These are phyloP conservation scores for Trichoderma brevicompactum DNA, from an alignment of 2,329 filamentous ascomycete genomes.

Conservation along the genomic window DNA sequence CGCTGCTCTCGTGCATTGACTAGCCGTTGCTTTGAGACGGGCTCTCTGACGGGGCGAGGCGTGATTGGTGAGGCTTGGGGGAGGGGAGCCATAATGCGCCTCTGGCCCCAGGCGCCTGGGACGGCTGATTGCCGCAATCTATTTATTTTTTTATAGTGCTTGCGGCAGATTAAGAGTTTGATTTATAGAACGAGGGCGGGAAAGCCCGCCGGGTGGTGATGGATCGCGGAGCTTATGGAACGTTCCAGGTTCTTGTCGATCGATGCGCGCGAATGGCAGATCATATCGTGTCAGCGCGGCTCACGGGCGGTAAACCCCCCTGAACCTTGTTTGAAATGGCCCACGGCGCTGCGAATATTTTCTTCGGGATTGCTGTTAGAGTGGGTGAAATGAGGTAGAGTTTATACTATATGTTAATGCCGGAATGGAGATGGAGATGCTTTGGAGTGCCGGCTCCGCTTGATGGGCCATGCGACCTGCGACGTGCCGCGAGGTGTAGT, in stretches of 20 bases:
- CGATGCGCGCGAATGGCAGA: neutral
- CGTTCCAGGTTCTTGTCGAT: neutral
- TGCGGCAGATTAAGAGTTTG: neutral
- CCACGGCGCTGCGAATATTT: no score
- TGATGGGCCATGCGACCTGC: neutral
- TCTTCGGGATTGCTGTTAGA: no score
- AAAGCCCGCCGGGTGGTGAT: neutral
- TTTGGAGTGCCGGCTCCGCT: slow-evolving; percentile 8
- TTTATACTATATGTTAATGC: no score
- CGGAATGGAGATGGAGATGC: neutral
- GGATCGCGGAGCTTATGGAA: neutral
- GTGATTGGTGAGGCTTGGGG: slow-evolving; percentile 19
- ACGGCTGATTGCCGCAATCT: neutral
- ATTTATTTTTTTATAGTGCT: slow-evolving; percentile 4
- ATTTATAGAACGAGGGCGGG: neutral
- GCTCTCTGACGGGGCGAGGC: slow-evolving; percentile 25
- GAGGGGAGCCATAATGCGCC: neutral
- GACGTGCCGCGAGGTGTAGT: neutral
- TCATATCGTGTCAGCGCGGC: neutral
- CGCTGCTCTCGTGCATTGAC: slow-evolving; percentile 6
- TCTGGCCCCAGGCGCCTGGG: neutral
- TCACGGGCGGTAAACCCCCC: neutral
- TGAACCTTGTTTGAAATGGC: neutral
- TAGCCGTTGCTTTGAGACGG: neutral
- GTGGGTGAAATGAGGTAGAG: no score